These are phyloP conservation scores for Fraxinus americana DNA, from an alignment of 257 asterid species.

Conservation along the genomic window DNA sequence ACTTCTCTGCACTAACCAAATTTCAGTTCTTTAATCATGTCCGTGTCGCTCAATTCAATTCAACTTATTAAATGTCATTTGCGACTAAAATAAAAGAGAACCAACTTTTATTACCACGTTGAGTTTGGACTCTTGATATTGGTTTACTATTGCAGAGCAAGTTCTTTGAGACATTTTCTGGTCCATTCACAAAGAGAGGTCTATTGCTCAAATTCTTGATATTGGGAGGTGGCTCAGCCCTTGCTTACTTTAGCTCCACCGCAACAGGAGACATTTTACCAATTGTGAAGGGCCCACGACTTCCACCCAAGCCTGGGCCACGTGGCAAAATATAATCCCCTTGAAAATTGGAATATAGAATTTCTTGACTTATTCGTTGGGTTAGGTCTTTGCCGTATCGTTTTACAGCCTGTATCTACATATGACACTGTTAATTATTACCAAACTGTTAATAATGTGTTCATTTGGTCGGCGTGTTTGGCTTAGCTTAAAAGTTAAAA, in stretches of 20 bases:
- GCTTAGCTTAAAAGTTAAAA: no score
- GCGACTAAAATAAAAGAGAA: no score
- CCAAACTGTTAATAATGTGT: not conserved
- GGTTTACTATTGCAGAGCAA: slow-evolving; percentile 41
- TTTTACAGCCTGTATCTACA: slow-evolving; percentile 24
- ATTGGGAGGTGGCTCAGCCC: slow-evolving; percentile 54
- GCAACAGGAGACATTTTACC: slow-evolving; percentile 53
- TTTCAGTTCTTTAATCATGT: not conserved
- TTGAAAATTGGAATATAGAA: not conserved
- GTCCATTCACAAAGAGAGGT: slow-evolving; percentile 63
- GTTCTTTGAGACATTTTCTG: slow-evolving; percentile 61
- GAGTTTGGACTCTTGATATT: not conserved
- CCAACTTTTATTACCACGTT: no score
- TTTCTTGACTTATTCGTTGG: slow-evolving; percentile 1
- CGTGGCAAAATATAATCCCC: slow-evolving; percentile 44
- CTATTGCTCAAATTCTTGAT: slow-evolving; percentile 54
- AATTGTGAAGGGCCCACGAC: slow-evolving; percentile 57
- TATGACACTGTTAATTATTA: slow-evolving; percentile 5
- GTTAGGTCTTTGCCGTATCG: not conserved
- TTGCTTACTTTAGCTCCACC: slow-evolving; percentile 48
- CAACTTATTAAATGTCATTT: no score
- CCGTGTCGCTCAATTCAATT: no score
- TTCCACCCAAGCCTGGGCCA: slow-evolving; percentile 53
- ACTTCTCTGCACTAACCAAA: not conserved
- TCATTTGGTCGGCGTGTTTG: not conserved